Percentiles rank a stretch among this genome's conserved stretches.
phyloP scores from a whole-genome alignment of 1,284 basidiomycete species.

The Melampsora americana region DNA sequence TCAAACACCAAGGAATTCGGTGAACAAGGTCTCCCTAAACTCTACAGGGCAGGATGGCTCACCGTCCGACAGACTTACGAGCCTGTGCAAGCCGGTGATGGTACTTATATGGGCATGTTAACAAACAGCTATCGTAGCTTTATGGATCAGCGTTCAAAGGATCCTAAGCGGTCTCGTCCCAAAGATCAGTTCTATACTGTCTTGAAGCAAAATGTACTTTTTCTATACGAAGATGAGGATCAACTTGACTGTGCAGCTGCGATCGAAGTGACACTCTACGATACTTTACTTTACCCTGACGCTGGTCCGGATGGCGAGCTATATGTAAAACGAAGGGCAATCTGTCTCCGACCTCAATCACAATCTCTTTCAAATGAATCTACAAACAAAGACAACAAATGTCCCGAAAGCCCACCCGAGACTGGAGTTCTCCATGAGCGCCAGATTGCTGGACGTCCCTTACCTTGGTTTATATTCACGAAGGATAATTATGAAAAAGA shows the following conservation, averaged over 20 bases:
- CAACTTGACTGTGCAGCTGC: constrained; percentile 81
- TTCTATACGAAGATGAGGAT: constrained; percentile 82
- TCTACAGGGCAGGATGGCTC: constrained; percentile 74
- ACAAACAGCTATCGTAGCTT: constrained; percentile 53
- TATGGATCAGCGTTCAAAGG: constrained; percentile 57
- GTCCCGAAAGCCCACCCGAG: background rate
- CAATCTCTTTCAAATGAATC: constrained; percentile 1
- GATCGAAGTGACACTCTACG: constrained; percentile 69
- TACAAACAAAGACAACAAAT: background rate
- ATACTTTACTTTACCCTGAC: constrained; percentile 70
- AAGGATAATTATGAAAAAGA: constrained; percentile 58
- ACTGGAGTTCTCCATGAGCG: background rate
- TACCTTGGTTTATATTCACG: constrained; percentile 53
- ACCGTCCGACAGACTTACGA: constrained; percentile 77
- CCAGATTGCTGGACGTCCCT: constrained; percentile 15
- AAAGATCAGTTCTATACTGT: constrained; percentile 85
- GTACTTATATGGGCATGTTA: constrained; percentile 50
- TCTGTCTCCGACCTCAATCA: constrained; percentile 29
- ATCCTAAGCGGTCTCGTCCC: constrained; percentile 70
- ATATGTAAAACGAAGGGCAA: constrained; percentile 34
- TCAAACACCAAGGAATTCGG: constrained; percentile 6
- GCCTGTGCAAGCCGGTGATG: constrained; percentile 59
- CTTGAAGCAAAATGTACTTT: constrained; percentile 80
- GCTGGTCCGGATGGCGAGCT: constrained; percentile 54
- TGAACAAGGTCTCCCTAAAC: constrained; percentile 60